A percentile compares a stretch with the other conserved stretches of the same genome.
Evolutionary conservation across 2,329 filamentous ascomycete genomes (phyloP).

Genomic region (Fusarium sp.): DNA sequence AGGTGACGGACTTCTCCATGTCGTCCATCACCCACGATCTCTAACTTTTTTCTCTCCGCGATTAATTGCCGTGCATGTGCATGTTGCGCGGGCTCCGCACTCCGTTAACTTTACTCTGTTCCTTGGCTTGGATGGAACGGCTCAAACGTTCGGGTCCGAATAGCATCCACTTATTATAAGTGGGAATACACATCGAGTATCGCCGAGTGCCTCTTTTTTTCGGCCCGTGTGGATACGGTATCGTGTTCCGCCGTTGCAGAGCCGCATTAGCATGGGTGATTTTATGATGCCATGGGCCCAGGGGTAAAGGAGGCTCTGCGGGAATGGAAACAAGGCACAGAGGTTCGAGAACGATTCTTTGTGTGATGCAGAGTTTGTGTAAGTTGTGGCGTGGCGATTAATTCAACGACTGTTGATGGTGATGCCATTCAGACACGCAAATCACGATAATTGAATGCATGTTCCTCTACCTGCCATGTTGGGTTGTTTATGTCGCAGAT

Average conservation of each 20-base stretch:
- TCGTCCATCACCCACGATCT: slow-evolving; percentile 24
- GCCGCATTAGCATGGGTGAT: slow-evolving; percentile 27
- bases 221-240: slow-evolving; percentile 32
- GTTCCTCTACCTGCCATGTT: background rate
- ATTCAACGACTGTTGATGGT: background rate
- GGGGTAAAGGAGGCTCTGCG: slow-evolving; percentile 28
- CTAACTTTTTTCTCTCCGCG: slow-evolving; percentile 6
- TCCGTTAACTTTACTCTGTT: slow-evolving; percentile 15
- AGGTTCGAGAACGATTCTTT: background rate
- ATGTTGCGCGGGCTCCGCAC: background rate
- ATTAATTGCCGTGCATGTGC: slow-evolving; percentile 17
- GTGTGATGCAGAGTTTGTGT: background rate
- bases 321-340: slow-evolving; percentile 5
- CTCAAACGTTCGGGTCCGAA: slow-evolving; percentile 28
- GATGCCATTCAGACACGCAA: background rate
- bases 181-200: slow-evolving; percentile 24
- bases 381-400: background rate
- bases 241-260: slow-evolving; percentile 27
- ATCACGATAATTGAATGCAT: background rate
- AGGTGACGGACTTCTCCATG: slow-evolving; percentile 17
- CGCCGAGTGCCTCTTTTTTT: slow-evolving; percentile 25
- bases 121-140: slow-evolving; percentile 4
- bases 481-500: slow-evolving; percentile 5
- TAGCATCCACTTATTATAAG: slow-evolving; percentile 12
- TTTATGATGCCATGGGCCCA: slow-evolving; percentile 10